Evolutionary conservation across 2,329 filamentous ascomycete genomes (phyloP).

Genomic region (Exophiala sideris): DNA sequence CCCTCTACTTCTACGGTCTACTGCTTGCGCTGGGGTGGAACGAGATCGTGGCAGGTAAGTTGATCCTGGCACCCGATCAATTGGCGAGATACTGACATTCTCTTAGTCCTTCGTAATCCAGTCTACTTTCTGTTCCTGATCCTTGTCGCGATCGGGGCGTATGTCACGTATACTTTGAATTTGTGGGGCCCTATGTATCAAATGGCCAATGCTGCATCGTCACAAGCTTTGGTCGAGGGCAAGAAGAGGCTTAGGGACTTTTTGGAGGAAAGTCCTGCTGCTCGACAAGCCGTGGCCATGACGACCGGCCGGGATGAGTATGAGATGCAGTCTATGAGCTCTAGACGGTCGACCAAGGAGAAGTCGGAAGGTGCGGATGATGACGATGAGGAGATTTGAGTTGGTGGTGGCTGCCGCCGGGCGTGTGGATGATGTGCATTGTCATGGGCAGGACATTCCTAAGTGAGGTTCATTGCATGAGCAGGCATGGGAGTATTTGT

Average conservation of each 20-base stretch:
- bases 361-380: slow-evolving; percentile 22
- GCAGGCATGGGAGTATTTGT: background rate
- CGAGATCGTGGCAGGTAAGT: slow-evolving; percentile 86
- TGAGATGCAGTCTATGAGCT: slow-evolving; percentile 51
- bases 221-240: slow-evolving; percentile 83
- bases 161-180: slow-evolving; percentile 89
- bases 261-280: slow-evolving; percentile 80
- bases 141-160: slow-evolving; percentile 70
- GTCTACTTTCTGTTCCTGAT: slow-evolving; percentile 88
- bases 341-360: slow-evolving; percentile 5
- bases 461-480: background rate
- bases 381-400: slow-evolving; percentile 16
- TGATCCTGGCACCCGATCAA: background rate
- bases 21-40: slow-evolving; percentile 96
- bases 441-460: too few relatives aligned
- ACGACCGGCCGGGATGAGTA: slow-evolving; percentile 52
- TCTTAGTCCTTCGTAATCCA: slow-evolving; percentile 82
- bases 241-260: slow-evolving; percentile 90
- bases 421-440: background rate
- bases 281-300: slow-evolving; percentile 78
- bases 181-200: slow-evolving; percentile 93
- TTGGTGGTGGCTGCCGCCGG: background rate
- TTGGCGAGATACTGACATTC: slow-evolving; percentile 21
- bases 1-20: slow-evolving; percentile 88
- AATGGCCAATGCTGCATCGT: slow-evolving; percentile 84